Conservation (phyloP, 306 rosid genomes). For the Pterocarpus macrocarpus region DNA sequence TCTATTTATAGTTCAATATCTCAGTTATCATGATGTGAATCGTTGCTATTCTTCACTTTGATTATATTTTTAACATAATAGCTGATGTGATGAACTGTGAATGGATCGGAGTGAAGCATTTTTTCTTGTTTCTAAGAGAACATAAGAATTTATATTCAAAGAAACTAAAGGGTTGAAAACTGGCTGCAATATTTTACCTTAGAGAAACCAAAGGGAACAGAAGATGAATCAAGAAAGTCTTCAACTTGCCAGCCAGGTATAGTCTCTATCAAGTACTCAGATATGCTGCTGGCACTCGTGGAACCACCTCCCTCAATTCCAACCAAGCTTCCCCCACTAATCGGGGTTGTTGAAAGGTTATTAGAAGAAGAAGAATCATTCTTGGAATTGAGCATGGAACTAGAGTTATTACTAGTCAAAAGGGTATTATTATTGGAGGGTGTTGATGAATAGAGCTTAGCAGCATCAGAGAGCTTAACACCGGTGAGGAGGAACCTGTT, state of each 20-base stretch:
- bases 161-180: neutral
- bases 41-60: too few species aligned
- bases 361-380: too few species aligned
- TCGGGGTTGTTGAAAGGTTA: neutral
- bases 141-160: neutral
- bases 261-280: conserved; percentile 88
- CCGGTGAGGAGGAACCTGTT: conserved; percentile 83
- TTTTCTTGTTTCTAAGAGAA: neutral
- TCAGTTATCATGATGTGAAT: too few species aligned
- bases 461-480: conserved; percentile 64
- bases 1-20: too few species aligned
- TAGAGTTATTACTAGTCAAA: neutral
- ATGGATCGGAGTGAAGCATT: too few species aligned
- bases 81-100: too few species aligned
- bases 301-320: conserved; percentile 42
- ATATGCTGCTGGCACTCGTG: conserved; percentile 66
- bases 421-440: neutral
- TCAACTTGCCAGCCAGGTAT: conserved; percentile 97
- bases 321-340: neutral
- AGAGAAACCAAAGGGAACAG: conserved; percentile 58
- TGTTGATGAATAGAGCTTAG: conserved; percentile 54
- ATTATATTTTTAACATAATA: too few species aligned
- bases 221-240: conserved; percentile 75
- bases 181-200: conserved; percentile 60
- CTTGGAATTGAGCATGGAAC: neutral